These are phyloP conservation scores for Tricholoma sp. DNA, from an alignment of 768 basidiomycete genomes.

Conservation along the genomic window DNA sequence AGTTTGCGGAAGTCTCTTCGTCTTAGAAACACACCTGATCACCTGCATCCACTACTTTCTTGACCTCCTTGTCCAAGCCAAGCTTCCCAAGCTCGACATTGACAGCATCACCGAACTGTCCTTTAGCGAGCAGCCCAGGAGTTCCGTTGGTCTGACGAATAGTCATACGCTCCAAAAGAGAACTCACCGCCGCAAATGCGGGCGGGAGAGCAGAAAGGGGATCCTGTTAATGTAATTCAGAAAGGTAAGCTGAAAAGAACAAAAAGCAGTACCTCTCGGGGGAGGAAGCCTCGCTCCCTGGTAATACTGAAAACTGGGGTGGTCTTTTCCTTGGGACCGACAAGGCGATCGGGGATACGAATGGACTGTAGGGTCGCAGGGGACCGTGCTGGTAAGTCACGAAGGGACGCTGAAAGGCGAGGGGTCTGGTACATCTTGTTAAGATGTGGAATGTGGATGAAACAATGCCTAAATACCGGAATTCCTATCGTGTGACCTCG, in stretches of 20 bases:
- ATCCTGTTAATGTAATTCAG: slow-evolving; percentile 7
- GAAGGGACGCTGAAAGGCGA: not conserved
- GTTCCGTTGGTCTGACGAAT: slow-evolving; percentile 23
- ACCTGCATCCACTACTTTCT: slow-evolving; percentile 17
- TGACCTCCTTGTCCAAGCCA: slow-evolving; percentile 12
- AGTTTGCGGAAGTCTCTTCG: not conserved
- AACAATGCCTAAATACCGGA: not conserved
- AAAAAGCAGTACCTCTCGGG: not conserved
- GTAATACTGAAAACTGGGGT: slow-evolving; percentile 2
- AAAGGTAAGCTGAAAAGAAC: not conserved
- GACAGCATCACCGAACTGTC: slow-evolving; percentile 24
- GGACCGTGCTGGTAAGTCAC: not conserved
- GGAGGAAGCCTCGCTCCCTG: slow-evolving; percentile 1
- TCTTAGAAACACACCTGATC: slow-evolving; percentile 1
- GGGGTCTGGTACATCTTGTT: slow-evolving; percentile 1
- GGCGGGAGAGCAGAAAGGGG: slow-evolving; percentile 21
- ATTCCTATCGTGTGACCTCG: not conserved
- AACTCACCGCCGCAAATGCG: slow-evolving; percentile 21
- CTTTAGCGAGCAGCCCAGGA: slow-evolving; percentile 22
- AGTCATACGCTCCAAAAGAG: slow-evolving; percentile 25
- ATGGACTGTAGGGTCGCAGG: not conserved
- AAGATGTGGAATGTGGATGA: not conserved
- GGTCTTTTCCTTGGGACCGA: not conserved
- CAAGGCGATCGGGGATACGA: slow-evolving; percentile 2
- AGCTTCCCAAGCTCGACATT: slow-evolving; percentile 20